Base-by-base conservation (phyloP, 1,284 basidiomycete species). In the Takashimella koratensis region DNA sequence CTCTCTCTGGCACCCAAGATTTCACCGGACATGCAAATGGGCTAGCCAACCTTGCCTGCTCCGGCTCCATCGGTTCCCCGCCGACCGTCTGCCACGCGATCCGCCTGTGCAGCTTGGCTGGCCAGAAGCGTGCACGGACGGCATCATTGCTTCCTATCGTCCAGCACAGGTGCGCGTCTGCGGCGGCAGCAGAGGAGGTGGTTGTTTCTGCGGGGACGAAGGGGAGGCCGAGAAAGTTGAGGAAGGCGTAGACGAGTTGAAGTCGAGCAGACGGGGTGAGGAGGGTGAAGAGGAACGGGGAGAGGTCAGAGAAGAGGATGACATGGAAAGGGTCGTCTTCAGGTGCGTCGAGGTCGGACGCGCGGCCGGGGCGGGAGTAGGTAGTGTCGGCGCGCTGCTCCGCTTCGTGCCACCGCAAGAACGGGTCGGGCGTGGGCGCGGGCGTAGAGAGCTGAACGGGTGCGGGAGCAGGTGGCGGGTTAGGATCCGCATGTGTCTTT, bases 221-320 rank as follows among this genome's bases (percentile, higher is more conserved):
- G 0, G 77, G 84, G 16, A 95, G 79, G 11, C 90, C 90, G 22
- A 88, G 74, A 64, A 88, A 82, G 16, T 85, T 83, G 30, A 96
- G 78, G 82, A 88, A 91, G 5, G 85, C 81, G 54, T 87, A 77
- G 13, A 88, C 82, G 61, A 93, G 84, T 27, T 83, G 80, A 21
- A 82, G 68, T 65, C 83, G 83, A 0, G 84, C 83, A 39, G 75
- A 75, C 3, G 72, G 63, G 3, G 81, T 79, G 10, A 76, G 77
- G 26, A 94, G 65, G 26, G 81, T 67, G 51, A 90, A 76, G 20
- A 97, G 79, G 45, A 92, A 78, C 2, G 83, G 74, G 11, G 82
- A 81, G 53, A 96, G 81, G 67, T 97, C 93, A 44, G 82, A 79
- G 71, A 93, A 90, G 13, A 97, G 76, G 21, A 95, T 80, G 2